Base-by-base conservation (phyloP, 1,139 yeast genomes). In the Candida sojae region DNA sequence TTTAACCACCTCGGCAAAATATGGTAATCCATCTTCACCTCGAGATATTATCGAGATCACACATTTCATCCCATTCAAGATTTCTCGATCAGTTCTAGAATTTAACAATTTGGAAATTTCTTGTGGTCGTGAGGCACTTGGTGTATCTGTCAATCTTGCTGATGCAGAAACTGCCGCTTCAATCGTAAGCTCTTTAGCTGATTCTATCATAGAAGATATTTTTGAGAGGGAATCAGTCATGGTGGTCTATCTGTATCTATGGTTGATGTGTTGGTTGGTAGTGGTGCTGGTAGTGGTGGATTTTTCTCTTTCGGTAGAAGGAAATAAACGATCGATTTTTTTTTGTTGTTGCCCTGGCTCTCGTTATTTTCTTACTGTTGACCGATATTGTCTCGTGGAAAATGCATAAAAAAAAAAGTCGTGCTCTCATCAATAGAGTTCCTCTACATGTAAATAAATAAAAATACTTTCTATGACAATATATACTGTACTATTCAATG, bases 1-100 rank as follows among this genome's bases (percentile, higher is more conserved):
- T 66, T 92, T 92, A 50, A 93, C 88, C 10, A 95, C 96, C 59
- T 89, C 93, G 0, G 96, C 89, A 66, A 92, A 91, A 62, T 80
- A 87, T 46, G 77, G 79, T 7, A 77, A 63, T 5, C 79, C 84
- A 55, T 80, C 84, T 52, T 79, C 83, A 8, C 90, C 92, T 49
- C 80, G 72, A 0, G 91, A 79, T 62, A 89, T 79, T 48, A 82
- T 66, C 1, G 85, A 73, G n/a, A 85, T 77, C 8, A 92, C 83
- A 55, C 87, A 82, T 58, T 86, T 87, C 81, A 93, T 77, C 1
- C 96, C 97, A 43, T 77, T 79, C 47, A 84, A 71, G 10, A 84
- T 77, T 48, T 92, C 97, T 46, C 91, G 70, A 31, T 87, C 91
- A 31, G 75, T 70, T 46, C 89, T 71, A 2, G 96, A 87, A 61